phyloP scores from a whole-genome alignment of 2,329 filamentous ascomycete species.

The Neofusicoccum ribis region DNA sequence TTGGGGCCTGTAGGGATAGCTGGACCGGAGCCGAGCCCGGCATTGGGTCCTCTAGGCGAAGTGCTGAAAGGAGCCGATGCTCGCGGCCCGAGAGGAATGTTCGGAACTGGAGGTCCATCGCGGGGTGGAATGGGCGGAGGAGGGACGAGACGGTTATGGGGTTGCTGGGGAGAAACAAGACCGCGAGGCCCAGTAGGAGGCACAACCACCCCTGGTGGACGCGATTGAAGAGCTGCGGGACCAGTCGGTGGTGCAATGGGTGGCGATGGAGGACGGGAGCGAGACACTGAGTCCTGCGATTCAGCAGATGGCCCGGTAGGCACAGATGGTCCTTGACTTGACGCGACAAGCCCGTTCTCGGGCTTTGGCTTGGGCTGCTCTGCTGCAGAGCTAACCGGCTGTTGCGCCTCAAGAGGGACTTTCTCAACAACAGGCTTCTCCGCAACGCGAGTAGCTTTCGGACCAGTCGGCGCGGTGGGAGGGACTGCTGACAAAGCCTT shows the following conservation, averaged over 20 bases:
- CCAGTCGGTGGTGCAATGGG: conserved; percentile 13
- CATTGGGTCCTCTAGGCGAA: conserved; percentile 33
- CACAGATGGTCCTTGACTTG: conserved; percentile 5
- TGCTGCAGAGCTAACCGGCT: conserved; percentile 25
- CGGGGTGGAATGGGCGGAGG: conserved; percentile 27
- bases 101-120: conserved; percentile 32
- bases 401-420: conserved; percentile 4
- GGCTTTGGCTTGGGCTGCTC: conserved; percentile 22
- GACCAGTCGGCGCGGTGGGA: conserved; percentile 17
- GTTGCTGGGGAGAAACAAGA: conserved; percentile 15
- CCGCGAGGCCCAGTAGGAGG: conserved; percentile 19
- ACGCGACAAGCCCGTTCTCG: neutral
- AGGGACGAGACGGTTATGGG: conserved; percentile 13
- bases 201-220: neutral
- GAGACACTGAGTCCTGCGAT: neutral
- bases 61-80: conserved; percentile 31
- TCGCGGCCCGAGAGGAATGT: conserved; percentile 32
- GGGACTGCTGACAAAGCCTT: conserved; percentile 30
- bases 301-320: conserved; percentile 21
- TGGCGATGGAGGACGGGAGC: conserved; percentile 17
- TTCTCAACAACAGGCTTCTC: conserved; percentile 31
- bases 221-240: conserved; percentile 15
- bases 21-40: conserved; percentile 5
- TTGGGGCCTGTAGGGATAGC: conserved; percentile 43
- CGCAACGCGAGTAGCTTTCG: conserved; percentile 36